Percentiles rank a stretch among this genome's conserved stretches.
These are phyloP conservation scores for Hypholoma fasciculare DNA, from an alignment of 768 basidiomycete species.

Conservation along the genomic window DNA sequence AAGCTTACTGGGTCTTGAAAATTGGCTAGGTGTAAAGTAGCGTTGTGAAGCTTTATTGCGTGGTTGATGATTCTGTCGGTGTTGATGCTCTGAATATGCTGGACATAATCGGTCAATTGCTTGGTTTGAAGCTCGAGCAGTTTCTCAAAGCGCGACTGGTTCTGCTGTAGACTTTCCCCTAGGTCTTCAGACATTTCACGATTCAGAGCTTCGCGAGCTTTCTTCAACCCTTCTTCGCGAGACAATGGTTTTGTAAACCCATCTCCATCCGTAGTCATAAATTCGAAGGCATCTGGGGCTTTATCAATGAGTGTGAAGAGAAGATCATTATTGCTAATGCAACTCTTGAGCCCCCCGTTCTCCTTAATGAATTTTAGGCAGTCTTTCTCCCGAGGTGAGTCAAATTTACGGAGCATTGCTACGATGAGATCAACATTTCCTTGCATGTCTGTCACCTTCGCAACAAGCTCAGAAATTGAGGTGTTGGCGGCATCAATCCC, in stretches of 20 bases:
- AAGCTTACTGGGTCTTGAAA: conserved; percentile 10
- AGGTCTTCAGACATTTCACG: conserved; percentile 6
- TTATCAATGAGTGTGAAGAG: conserved; percentile 24
- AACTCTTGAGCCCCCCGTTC: conserved; percentile 31
- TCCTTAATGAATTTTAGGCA: conserved; percentile 29
- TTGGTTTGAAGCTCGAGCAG: conserved; percentile 8
- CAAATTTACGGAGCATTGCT: conserved; percentile 29
- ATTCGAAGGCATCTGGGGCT: conserved; percentile 13
- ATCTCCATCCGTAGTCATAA: neutral
- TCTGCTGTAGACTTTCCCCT: neutral
- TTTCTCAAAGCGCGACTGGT: conserved; percentile 11
- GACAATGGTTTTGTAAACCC: neutral
- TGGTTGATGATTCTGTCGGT: conserved; percentile 1
- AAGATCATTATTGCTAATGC: conserved; percentile 28
- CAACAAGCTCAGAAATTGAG: conserved; percentile 20
- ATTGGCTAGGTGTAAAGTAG: neutral
- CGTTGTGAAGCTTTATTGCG: conserved; percentile 3
- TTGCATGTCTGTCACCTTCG: conserved; percentile 20
- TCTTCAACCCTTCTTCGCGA: neutral
- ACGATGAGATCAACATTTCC: conserved; percentile 22
- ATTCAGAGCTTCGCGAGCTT: neutral
- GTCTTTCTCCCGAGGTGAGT: conserved; percentile 33
- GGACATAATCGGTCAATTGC: neutral
- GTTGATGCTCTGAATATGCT: conserved; percentile 3
- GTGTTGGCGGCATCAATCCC: conserved; percentile 29